These are phyloP conservation scores for Linum usitatissimum DNA, from an alignment of 345 rosid genomes.

Conservation along the genomic window DNA sequence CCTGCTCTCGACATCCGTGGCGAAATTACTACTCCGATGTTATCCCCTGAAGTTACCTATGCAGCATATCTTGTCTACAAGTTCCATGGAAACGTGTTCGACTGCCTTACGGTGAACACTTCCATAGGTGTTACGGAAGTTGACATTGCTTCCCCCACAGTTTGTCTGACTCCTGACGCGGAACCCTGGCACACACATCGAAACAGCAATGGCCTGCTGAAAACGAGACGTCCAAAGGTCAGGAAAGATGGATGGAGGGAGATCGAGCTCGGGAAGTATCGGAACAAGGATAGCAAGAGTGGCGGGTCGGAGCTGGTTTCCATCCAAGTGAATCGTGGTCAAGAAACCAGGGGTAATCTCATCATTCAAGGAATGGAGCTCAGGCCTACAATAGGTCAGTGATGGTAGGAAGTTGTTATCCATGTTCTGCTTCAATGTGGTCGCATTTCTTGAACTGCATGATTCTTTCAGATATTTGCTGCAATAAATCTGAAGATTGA, in stretches of 20 bases:
- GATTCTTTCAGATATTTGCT: background rate
- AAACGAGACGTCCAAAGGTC: background rate
- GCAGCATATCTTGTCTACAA: background rate
- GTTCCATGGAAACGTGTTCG: background rate
- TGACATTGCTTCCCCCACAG: background rate
- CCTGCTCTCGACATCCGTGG: background rate
- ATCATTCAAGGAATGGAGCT: slow-evolving; percentile 1
- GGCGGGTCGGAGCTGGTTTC: background rate
- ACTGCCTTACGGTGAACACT: background rate
- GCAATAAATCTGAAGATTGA: too few relatives aligned
- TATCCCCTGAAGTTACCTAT: background rate
- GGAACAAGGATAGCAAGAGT: background rate
- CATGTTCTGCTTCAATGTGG: too few relatives aligned
- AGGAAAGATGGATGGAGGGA: slow-evolving; percentile 3
- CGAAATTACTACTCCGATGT: background rate
- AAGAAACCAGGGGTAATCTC: background rate
- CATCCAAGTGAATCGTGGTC: background rate
- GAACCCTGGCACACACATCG: background rate
- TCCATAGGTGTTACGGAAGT: background rate
- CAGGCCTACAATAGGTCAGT: slow-evolving; percentile 1
- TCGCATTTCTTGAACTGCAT: background rate
- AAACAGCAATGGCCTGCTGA: background rate
- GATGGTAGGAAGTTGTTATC: background rate
- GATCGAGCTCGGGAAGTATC: background rate
- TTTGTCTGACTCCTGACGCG: background rate